A percentile compares a stretch with the other conserved stretches of the same genome.
Evolutionary conservation across 495 filamentous ascomycete genomes (phyloP).

Genomic region (Chaetomium fimeti): DNA sequence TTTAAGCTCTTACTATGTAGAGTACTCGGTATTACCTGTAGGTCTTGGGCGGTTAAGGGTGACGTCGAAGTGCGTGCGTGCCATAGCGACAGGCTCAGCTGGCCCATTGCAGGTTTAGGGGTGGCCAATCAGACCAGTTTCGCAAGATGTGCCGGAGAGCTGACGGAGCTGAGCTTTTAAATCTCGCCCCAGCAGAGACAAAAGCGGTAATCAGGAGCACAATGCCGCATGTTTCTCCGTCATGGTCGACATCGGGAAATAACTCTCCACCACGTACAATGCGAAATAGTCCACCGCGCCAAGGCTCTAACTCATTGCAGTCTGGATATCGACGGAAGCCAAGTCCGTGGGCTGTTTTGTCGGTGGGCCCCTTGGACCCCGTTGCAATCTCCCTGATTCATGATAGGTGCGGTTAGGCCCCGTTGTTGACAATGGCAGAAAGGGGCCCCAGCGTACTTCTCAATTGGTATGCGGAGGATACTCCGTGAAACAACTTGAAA

Average conservation of each 20-base stretch:
- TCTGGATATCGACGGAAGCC: not conserved
- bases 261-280: not conserved
- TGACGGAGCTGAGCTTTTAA: conserved; percentile 10
- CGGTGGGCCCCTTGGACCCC: not conserved
- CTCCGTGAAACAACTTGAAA: conserved; percentile 14
- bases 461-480: not conserved
- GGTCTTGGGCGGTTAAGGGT: not conserved
- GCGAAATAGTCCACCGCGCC: not conserved
- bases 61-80: not conserved
- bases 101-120: no score
- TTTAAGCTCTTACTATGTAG: not conserved
- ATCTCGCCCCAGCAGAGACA: not conserved
- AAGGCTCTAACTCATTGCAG: conserved; percentile 8
- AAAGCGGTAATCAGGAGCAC: conserved; percentile 6
- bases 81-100: not conserved
- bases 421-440: conserved; percentile 4
- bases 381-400: not conserved
- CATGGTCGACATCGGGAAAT: not conserved
- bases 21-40: not conserved
- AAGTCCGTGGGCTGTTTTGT: conserved; percentile 3
- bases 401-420: conserved; percentile 13
- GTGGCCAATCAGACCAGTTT: not conserved
- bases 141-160: not conserved
- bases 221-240: not conserved
- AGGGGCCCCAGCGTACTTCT: not conserved